Base-by-base conservation (phyloP, 2,329 filamentous ascomycete species). In the Apiospora pterosperma region DNA sequence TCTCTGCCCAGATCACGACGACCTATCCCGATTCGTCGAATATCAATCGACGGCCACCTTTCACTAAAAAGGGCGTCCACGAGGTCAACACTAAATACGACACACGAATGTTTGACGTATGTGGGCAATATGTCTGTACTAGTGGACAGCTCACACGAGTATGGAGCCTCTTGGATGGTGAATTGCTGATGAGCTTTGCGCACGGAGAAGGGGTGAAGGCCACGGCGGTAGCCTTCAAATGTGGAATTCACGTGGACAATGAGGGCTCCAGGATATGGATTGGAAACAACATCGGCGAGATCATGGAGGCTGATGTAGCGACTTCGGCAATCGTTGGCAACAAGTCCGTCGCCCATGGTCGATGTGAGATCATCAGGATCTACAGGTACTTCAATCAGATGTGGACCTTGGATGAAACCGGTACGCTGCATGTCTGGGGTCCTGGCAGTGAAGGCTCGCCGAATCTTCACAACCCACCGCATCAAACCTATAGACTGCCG, bases 381-480 rank as follows among this genome's bases (percentile, higher is more conserved):
- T 91, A 92, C 74, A 88, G 96, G 42, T 91, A 96, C 76, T 90
- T 88, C 67, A 92, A 93, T 69, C 92, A 97, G 72, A 87, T 99
- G 75, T 99, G 96, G 96, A 94, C 94, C 0, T 77, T 99, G 59
- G 96, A 98, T 74, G 94, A 97, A 68, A 88, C 91, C 59, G 96
- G 96, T 12, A 92, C 91, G 58, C 80, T 99, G 16, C 89, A 93
- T 69, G 86, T 98, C 5, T 99, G 96, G 96, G 89, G 88, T 1
- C 90, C 94, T 4, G 92, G 93, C 71, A 78, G 78, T 58, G 86
- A 86, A 6, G 90, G 91, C 0, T 84, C 89, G 34, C 93, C 94
- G 1, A 95, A 88, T 67, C 78, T 98, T 36, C 85, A 88, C 64
- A 87, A 88, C 64, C 90, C 86, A 63, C 93, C 92, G 25, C 78